Base-by-base conservation (phyloP, 2,329 filamentous ascomycete species). In the Phoma sp. region DNA sequence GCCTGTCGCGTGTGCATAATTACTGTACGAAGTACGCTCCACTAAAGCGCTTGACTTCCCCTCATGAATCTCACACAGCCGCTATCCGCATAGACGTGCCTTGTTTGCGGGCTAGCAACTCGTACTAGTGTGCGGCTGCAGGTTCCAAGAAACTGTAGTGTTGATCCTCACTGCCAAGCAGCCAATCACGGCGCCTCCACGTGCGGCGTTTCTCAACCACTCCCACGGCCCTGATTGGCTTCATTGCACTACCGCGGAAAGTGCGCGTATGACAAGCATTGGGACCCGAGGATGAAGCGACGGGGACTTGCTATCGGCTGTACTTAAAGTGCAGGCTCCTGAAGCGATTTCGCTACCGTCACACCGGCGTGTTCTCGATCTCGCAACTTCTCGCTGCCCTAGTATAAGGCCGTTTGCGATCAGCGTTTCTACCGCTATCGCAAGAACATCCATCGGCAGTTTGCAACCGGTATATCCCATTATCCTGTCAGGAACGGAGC, bases 181-280 rank as follows among this genome's bases (percentile, higher is more conserved):
- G 38, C 51, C 45, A 54, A 49, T 45, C 45, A 53, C 26, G 9
- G 32, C 37, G 20, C 21, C 18, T 37, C 43, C 50, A 53, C 50
- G 50, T 53, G 50, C 50, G 4, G 21, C 25, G 21, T 26, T 26
- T 12, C 17, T 18, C n/a, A 42, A 37, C n/a, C n/a, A 25, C 30
- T 42, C 37, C 50, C 30, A 17, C 50, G 15, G 5, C 17, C 11
- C 32, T 53, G 50, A 38, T 53, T 47, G 50, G 50, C 37, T 38
- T 20, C 7, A 20, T 18, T 17, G 21, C 23, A 30, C 30, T n/a
- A 33, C 29, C 15, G 43, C 32, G 21, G 32, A 45, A 43, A 28
- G 25, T 47, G 50, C 25, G 28, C 34, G 43, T 42, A 48, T 33
- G 39, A 53, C 43, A 48, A 53, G 43, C 51, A 39, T 38, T 39